Evolutionary conservation across 2,329 filamentous ascomycete species (phyloP).

Genomic region (Talaromyces sp.): DNA sequence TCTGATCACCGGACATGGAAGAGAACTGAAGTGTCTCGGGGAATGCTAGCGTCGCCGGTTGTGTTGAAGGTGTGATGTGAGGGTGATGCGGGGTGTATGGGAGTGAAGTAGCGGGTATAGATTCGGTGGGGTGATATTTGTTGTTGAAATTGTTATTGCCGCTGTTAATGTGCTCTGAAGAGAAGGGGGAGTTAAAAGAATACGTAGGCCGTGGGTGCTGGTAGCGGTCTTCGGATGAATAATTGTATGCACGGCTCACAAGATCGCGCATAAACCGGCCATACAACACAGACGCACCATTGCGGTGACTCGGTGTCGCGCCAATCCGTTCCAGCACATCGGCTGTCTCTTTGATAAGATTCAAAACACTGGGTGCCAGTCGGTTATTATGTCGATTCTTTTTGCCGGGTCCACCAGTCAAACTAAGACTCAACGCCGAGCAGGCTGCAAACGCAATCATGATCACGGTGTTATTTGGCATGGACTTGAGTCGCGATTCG

Average conservation of each 20-base stretch:
- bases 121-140: background rate
- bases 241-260: slow-evolving; percentile 29
- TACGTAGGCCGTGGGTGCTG: background rate
- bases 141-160: background rate
- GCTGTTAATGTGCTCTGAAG: background rate
- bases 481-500: slow-evolving; percentile 63
- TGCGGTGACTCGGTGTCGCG: slow-evolving; percentile 59
- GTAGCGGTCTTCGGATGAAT: background rate
- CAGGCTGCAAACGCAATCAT: slow-evolving; percentile 74
- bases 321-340: slow-evolving; percentile 66
- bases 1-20: slow-evolving; percentile 65
- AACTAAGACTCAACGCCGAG: slow-evolving; percentile 61
- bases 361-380: slow-evolving; percentile 58
- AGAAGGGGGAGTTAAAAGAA: slow-evolving; percentile 1
- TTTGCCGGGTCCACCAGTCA: slow-evolving; percentile 50
- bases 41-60: slow-evolving; percentile 34
- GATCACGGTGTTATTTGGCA: slow-evolving; percentile 74
- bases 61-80: slow-evolving; percentile 17
- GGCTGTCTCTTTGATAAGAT: slow-evolving; percentile 63
- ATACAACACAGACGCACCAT: slow-evolving; percentile 60
- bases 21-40: slow-evolving; percentile 57
- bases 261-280: slow-evolving; percentile 52
- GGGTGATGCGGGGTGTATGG: background rate
- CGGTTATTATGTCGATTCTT: slow-evolving; percentile 34
- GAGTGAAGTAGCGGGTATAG: background rate